phyloP scores from a whole-genome alignment of 2,329 filamentous ascomycete species.

The Aspergillus pseudoglaucus region DNA sequence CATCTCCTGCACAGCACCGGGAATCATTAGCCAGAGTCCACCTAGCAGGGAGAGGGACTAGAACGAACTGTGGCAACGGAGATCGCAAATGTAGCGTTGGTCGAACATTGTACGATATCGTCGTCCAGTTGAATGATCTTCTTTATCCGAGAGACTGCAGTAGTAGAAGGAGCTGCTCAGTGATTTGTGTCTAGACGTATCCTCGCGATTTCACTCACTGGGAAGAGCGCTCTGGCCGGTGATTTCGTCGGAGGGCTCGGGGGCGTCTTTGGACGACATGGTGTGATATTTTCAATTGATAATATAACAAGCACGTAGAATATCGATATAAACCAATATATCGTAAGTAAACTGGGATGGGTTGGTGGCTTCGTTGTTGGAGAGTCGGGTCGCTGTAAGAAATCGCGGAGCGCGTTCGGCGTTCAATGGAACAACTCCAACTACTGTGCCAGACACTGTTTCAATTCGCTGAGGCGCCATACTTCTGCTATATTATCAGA shows the following conservation, averaged over 20 bases:
- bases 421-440: too few relatives aligned
- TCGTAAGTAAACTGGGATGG: too few relatives aligned
- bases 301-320: not conserved
- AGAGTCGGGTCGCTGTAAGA: too few relatives aligned
- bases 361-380: too few relatives aligned
- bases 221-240: slow-evolving; percentile 82
- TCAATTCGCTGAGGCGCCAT: too few relatives aligned
- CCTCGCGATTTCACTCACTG: slow-evolving; percentile 49
- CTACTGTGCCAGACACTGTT: too few relatives aligned
- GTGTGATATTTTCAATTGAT: slow-evolving; percentile 3
- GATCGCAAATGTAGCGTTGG: slow-evolving; percentile 90
- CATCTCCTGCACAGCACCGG: slow-evolving; percentile 60
- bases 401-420: too few relatives aligned
- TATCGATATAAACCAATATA: not conserved
- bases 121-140: slow-evolving; percentile 88
- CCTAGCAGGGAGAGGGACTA: not conserved
- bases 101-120: slow-evolving; percentile 79
- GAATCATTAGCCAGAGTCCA: slow-evolving; percentile 8
- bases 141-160: slow-evolving; percentile 84
- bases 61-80: slow-evolving; percentile 71
- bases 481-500: too few relatives aligned
- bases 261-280: slow-evolving; percentile 88
- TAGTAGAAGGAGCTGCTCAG: not conserved
- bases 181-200: not conserved
- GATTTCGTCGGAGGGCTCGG: slow-evolving; percentile 72